Evolutionary conservation across 2,329 filamentous ascomycete species (phyloP), one percentile per base, ranked within the genome.

Genomic region (Allantophomopsis cytisporea): DNA sequence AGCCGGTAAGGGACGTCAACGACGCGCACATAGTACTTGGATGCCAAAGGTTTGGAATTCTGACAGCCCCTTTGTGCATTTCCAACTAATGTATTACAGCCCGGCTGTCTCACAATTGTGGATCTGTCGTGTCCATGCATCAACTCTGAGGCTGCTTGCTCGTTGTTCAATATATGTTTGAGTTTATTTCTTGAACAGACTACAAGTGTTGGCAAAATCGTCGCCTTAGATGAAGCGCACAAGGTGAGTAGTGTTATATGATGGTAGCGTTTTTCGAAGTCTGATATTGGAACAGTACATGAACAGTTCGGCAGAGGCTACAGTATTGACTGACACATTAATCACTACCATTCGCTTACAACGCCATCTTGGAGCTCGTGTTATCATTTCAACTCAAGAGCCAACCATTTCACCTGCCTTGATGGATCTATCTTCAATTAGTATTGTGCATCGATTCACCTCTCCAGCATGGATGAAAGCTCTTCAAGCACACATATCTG

Each of bases 181-280:
- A 66, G 66, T 2, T 58, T 83, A 0, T 85, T 84, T 50, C 56
- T 84, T 0, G 71, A 80, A 42, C 63, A 73, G 36, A 21, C 20
- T 0, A 21, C 20, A 8, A 5, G 5, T 8, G 50, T 66, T 1
- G 74, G 79, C 1, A 67, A 75, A 4, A 63, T 87, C 31, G 58
- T 88, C 12, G 80, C 80, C 0, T 61, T 88, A 0, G 83, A 89
- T 45, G 82, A 89, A 52, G 83, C 83, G 0, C 83, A 91, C 53
- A 87, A 87, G 49, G 69, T 72, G 55, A 37, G 47, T 36, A 6
- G 20, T 13, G 8, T 14, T 34, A 20, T n/a, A 10, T 16, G 20
- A 12, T 7, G n/a, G 15, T 20, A 6, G 7, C 15, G 48, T 28
- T 5, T 39, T n/a, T n/a, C n/a, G n/a, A n/a, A n/a, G n/a, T n/a